Percentiles rank a stretch among this genome's conserved stretches.
Conservation (phyloP, 495 filamentous ascomycete species). For the Talaromyces proteolyticus region DNA sequence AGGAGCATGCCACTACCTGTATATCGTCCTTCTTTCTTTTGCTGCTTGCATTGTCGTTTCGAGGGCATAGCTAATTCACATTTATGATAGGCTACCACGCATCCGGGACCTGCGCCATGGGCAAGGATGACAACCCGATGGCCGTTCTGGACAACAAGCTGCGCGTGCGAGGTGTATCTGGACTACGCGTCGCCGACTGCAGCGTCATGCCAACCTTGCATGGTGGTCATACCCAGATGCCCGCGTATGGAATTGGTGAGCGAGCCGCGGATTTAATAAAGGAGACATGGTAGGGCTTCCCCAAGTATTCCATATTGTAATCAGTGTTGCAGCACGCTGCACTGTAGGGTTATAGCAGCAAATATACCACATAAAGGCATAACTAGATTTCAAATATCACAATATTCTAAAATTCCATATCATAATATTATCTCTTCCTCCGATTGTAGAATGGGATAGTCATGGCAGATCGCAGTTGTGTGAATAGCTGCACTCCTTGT, state of each 20-base stretch:
- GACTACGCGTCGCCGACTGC: slow-evolving; percentile 50
- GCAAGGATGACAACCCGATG: slow-evolving; percentile 32
- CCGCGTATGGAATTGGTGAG: slow-evolving; percentile 55
- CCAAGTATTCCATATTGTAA: too few relatives aligned
- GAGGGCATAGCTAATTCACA: not conserved
- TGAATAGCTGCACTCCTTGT: too few relatives aligned
- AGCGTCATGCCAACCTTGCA: slow-evolving; percentile 50
- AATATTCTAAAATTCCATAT: too few relatives aligned
- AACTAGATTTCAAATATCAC: too few relatives aligned
- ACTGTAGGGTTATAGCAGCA: too few relatives aligned
- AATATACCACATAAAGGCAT: too few relatives aligned
- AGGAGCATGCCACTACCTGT: slow-evolving; percentile 48
- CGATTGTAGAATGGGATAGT: too few relatives aligned
- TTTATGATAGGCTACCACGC: slow-evolving; percentile 38
- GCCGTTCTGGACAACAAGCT: slow-evolving; percentile 52
- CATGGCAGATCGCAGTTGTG: too few relatives aligned
- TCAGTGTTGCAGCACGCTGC: too few relatives aligned
- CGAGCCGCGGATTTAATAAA: slow-evolving; percentile 54
- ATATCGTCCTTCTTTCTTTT: slow-evolving; percentile 16
- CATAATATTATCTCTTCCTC: too few relatives aligned
- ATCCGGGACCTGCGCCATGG: slow-evolving; percentile 49
- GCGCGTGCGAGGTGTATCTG: slow-evolving; percentile 42
- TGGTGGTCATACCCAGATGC: slow-evolving; percentile 53
- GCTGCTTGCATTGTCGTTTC: too few relatives aligned
- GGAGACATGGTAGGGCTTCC: slow-evolving; percentile 35